Evolutionary conservation across 2,329 filamentous ascomycete genomes (phyloP).

Genomic region (Diplodia intermedia): DNA sequence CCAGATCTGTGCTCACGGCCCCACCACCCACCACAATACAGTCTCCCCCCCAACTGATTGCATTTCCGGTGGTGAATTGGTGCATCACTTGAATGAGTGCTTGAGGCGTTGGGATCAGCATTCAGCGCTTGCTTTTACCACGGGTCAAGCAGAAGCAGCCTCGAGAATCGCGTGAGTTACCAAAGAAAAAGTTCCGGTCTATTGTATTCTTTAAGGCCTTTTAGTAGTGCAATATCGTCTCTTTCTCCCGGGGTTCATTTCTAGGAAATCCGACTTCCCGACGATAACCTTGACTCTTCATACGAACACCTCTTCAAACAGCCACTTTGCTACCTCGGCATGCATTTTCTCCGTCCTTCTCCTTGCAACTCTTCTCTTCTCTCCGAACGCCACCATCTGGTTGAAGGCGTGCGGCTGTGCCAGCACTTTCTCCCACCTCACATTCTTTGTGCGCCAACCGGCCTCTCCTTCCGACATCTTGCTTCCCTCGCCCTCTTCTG

Average conservation of each 20-base stretch:
- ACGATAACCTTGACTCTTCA: not conserved
- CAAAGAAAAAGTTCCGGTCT: not conserved
- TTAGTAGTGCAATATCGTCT: not conserved
- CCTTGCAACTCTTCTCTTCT: conserved; percentile 1
- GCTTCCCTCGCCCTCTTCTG: conserved; percentile 31
- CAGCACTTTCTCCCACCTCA: conserved; percentile 35
- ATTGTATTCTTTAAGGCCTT: not conserved
- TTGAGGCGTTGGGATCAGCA: too few species aligned
- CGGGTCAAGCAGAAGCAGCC: too few species aligned
- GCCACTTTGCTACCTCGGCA: conserved; percentile 19
- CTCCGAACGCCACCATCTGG: conserved; percentile 2
- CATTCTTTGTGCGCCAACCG: conserved; percentile 33
- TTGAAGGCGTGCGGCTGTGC: conserved; percentile 35
- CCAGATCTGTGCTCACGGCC: not conserved
- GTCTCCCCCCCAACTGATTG: not conserved
- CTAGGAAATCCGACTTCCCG: not conserved
- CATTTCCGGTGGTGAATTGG: not conserved
- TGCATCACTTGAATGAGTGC: not conserved
- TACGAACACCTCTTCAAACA: conserved; percentile 17
- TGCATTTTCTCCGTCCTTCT: conserved; percentile 27
- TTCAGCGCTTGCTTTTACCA: too few species aligned
- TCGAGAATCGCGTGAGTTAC: too few species aligned
- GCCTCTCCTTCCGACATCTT: conserved; percentile 35
- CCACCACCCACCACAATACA: not conserved
- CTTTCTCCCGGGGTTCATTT: not conserved